Percentiles rank a stretch among this genome's conserved stretches.
These are phyloP conservation scores for Colletotrichum somersetense DNA, from an alignment of 2,329 filamentous ascomycete genomes.

Conservation along the genomic window DNA sequence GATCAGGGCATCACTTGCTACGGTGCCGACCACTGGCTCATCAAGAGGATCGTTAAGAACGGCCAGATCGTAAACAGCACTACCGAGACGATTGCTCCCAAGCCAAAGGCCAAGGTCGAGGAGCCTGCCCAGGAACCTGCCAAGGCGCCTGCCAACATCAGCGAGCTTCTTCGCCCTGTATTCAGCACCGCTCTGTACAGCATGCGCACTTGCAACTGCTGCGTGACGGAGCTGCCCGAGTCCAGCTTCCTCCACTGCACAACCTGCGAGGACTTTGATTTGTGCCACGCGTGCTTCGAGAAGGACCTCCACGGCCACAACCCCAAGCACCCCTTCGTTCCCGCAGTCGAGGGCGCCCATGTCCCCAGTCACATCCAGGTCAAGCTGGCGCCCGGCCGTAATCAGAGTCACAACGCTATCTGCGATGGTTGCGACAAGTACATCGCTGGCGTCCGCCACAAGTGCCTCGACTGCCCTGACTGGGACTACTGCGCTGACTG, in stretches of 20 bases:
- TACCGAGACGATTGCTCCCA: conserved; percentile 83
- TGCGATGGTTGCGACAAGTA: conserved; percentile 94
- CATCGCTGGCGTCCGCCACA: conserved; percentile 91
- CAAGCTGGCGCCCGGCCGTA: conserved; percentile 83
- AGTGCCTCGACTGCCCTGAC: conserved; percentile 96
- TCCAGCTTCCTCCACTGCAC: conserved; percentile 87
- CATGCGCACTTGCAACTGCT: conserved; percentile 78
- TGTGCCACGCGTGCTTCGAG: conserved; percentile 86
- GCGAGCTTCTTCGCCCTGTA: conserved; percentile 29
- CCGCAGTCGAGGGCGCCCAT: conserved; percentile 73
- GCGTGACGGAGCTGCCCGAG: conserved; percentile 77
- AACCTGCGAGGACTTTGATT: conserved; percentile 89
- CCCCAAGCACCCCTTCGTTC: conserved; percentile 83
- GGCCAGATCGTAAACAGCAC: conserved; percentile 87
- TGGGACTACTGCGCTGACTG: conserved; percentile 95
- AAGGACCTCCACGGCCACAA: conserved; percentile 88
- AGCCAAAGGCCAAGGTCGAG: conserved; percentile 57
- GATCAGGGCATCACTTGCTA: conserved; percentile 81
- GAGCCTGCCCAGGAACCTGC: conserved; percentile 44
- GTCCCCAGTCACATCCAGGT: conserved; percentile 72
- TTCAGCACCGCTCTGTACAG: conserved; percentile 41
- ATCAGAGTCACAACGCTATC: conserved; percentile 85
- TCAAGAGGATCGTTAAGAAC: conserved; percentile 86
- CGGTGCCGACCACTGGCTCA: conserved; percentile 88
- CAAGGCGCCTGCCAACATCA: conserved; percentile 39